Evolutionary conservation across 225 moss, liverwort and hornwort species (phyloP), one percentile per base, ranked within the genome.

Genomic region (Physcomitrellopsis africana): DNA sequence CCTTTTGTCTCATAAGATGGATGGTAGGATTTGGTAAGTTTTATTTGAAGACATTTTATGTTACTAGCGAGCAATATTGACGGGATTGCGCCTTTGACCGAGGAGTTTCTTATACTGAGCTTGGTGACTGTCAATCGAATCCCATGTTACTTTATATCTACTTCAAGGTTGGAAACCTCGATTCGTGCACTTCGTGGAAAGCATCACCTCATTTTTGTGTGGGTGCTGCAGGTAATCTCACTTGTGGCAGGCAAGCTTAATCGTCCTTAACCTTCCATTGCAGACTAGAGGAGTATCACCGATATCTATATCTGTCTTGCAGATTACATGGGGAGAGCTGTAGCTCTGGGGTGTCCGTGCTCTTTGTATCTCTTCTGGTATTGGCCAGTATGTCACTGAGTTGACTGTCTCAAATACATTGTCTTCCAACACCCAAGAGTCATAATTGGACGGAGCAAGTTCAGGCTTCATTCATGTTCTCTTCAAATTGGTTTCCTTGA

Each of bases 1-100:
- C 96, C 96, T 64, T 97, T 97, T 80, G 96, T 99, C 71, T 95
- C 95, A 60, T 99, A 90, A 93, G 79, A 84, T 76, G 67, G 74
- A 72, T 79, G 53, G 54, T 79, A 72, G 68, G 52, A 89, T 87
- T 69, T 90, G 94, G 96, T 94, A 86, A 79, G 84, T 74, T 69
- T 19, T 26, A 11, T 51, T 14, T 12, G 59, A 32, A 46, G 53
- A 41, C 26, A 37, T 15, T 18, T 11, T 37, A 11, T 78, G 24
- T 16, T 62, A 4, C 32, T 37, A 19, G 66, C 2, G 47, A 16
- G 32, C 56, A 37, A 37, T 37, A 5, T 37, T 37, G 32, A 37
- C 32, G 4, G 51, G 13, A 53, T 16, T 14, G 53, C 10, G 11
- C 14, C 44, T 14, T 56, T 57, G 48, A 11, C 14, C 20, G 12